Evolutionary conservation across 768 basidiomycete species (phyloP).

Genomic region (Dacryopinax primogenitus): DNA sequence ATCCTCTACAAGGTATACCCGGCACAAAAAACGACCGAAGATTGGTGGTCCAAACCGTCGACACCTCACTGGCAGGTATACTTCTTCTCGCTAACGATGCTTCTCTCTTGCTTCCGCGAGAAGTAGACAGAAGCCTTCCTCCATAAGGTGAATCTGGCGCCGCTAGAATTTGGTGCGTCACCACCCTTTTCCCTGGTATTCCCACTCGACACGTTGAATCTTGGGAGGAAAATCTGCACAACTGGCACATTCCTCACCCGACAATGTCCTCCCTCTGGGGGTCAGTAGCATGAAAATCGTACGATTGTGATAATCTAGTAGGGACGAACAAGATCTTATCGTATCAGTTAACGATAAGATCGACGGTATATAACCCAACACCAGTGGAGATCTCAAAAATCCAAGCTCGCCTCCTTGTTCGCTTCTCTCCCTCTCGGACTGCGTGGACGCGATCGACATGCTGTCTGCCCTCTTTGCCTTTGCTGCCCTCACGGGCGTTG

Average conservation of each 20-base stretch:
- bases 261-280: not conserved
- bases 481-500: conserved; percentile 10
- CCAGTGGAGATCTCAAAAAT: not conserved
- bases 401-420: not conserved
- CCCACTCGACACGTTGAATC: not conserved
- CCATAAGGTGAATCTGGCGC: not conserved
- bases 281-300: not conserved
- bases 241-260: conserved; percentile 6
- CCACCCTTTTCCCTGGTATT: not conserved
- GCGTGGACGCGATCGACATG: not conserved
- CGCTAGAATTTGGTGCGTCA: not conserved
- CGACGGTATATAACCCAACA: not conserved
- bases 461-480: conserved; percentile 2
- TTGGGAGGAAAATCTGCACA: not conserved
- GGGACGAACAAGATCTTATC: not conserved
- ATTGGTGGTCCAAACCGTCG: not conserved
- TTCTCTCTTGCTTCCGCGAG: conserved; percentile 5
- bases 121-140: not conserved
- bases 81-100: conserved; percentile 4
- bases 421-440: not conserved
- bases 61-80: not conserved
- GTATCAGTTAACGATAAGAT: conserved; percentile 8
- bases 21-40: not conserved
- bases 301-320: not conserved
- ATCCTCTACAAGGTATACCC: not conserved